phyloP scores from a whole-genome alignment of 2,329 filamentous ascomycete genomes.

The Pseudogymnoascus sp. region DNA sequence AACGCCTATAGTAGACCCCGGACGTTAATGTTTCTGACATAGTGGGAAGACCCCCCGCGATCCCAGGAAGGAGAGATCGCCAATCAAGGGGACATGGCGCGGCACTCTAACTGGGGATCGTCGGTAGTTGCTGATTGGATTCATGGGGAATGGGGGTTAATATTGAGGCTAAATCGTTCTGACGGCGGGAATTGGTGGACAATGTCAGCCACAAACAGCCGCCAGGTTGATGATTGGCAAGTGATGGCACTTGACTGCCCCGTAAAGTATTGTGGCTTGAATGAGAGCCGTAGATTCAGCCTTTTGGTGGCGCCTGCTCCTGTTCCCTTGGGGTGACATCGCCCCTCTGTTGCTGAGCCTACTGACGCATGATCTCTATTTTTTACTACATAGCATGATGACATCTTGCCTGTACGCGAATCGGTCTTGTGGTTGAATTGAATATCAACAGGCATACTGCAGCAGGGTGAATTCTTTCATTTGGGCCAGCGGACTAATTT shows the following conservation, averaged over 20 bases:
- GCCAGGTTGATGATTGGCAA: not conserved
- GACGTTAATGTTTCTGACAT: constrained; percentile 6
- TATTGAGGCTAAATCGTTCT: not conserved
- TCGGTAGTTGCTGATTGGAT: constrained; percentile 6
- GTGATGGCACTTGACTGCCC: not conserved
- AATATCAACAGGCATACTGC: not conserved
- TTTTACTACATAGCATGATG: not conserved
- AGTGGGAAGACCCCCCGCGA: not conserved
- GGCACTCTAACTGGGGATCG: constrained; percentile 3
- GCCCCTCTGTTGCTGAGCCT: not conserved
- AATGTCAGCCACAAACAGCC: not conserved
- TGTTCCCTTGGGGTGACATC: not conserved
- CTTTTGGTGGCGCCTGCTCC: constrained; percentile 3
- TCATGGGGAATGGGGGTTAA: not conserved
- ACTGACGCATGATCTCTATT: not conserved
- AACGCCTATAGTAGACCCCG: not conserved
- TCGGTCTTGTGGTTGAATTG: not conserved
- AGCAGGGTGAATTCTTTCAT: not conserved
- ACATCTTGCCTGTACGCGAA: not conserved
- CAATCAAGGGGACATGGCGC: not conserved
- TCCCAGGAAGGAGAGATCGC: not conserved
- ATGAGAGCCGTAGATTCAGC: not conserved
- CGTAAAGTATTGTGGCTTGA: not conserved
- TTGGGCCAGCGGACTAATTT: not conserved
- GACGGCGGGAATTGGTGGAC: constrained; percentile 4